Evolutionary conservation across 2,329 filamentous ascomycete species (phyloP), one percentile per base, ranked within the genome.

Genomic region (Xylaria sp.): DNA sequence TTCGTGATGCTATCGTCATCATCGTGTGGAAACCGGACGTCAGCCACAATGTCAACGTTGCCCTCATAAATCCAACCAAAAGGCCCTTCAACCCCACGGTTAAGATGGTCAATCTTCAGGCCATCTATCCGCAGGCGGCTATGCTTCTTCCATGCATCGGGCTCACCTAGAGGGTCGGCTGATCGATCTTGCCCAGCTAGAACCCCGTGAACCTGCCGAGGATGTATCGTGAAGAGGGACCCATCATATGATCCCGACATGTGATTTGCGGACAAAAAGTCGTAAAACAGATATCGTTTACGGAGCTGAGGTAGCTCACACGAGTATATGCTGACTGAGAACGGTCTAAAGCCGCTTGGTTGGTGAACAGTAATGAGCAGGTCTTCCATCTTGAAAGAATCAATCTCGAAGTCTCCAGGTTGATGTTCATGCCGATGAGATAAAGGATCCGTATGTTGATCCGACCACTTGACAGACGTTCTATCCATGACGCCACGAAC

Each of bases 21-120:
- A 61, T 98, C 96, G 36, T 89, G 89, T 0, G 96, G 96, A 68
- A 99, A 92, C 89, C 97, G 95, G 71, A 99, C 90, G 75, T 99
- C 96, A 6, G 96, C 92, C 15, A 98, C 90, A 68, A 99, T 97
- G 77, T 99, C 96, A 45, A 99, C 94, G 69, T 96, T 97, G 38
- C 96, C 96, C 80, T 98, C 93, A 72, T 96, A 92, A 60, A 99
- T 99, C 96, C 96, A 99, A 3, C 93, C 94, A 78, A 99, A 97
- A 0, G 95, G 94, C 0, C 96, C 96, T 68, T 96, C 90, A 20
- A 97, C 93, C 27, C 94, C 94, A 47, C 94, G 89, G 77, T 99
- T 99, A 10, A 99, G 85, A 78, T 99, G 96, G 74, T 98, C 96
- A 61, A 99, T 97, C 76, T 91, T 97, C 10, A 99, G 85, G 0